Base-by-base conservation (phyloP, 2,329 filamentous ascomycete species). In the Diplocarpon mali region DNA sequence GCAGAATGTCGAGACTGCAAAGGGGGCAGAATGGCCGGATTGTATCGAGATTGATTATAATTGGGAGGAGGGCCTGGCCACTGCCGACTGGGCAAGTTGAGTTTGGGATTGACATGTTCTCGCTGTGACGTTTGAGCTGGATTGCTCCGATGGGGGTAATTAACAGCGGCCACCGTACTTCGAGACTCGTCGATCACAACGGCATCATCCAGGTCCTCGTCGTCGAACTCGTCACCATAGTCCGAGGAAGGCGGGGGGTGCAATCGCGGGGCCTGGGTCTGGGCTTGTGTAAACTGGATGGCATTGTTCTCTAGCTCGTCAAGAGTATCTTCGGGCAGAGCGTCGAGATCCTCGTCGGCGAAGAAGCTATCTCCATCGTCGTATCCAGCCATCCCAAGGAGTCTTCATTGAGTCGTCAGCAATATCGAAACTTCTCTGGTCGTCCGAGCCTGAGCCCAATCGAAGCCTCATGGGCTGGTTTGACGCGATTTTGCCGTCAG, bases 321-420 rank as follows among this genome's bases (percentile, higher is more conserved):
- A 3, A 83, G 65, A 38, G 68, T 67, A 50, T 71, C 70, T 50
- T 71, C 68, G 51, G 77, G 73, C 35, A 83, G 64, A 34, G 72
- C 68, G 60, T 83, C 76, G 53, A 83, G 68, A 48, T 71, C 76
- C 58, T 80, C 78, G 59, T 82, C 78, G 58, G 81, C 78, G 47
- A 70, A 75, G 58, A 78, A 81, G 49, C 76, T 75, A 65, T 72
- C 71, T 40, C 58, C 60, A 43, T 61, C 57, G 38, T 51, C 49
- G 47, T 50, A 40, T 31, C 61, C 63, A 44, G 61, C 59, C 63
- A 66, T 66, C 55, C 60, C 56, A 47, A 63, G 47, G 63, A 62
- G 40, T 65, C 63, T 38, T 53, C 57, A 59, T 60, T 47, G 49
- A 39, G 28, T 31, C 20, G 29, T 11, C 34, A 51, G 40, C 29